phyloP scores from a whole-genome alignment of 106 monocot species.

The Platanthera zijinensis region DNA sequence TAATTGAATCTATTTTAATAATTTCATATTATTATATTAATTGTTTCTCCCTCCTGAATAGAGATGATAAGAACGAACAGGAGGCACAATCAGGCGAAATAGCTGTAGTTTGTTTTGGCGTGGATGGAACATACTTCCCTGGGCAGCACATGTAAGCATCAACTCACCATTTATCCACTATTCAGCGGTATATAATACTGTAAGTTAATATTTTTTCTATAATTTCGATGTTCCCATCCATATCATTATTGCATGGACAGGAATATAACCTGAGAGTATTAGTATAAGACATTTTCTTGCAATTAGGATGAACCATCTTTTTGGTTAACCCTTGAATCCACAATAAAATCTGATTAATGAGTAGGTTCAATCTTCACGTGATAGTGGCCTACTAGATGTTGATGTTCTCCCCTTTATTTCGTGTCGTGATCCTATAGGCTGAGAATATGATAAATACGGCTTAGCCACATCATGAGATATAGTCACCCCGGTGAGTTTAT shows the following conservation, averaged over 20 bases:
- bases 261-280: too few species aligned
- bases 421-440: too few species aligned
- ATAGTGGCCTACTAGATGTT: background rate
- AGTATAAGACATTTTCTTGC: too few species aligned
- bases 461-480: too few species aligned
- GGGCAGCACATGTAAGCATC: conserved; percentile 71
- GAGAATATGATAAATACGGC: too few species aligned
- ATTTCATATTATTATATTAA: background rate
- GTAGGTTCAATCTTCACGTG: background rate
- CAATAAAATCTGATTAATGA: background rate
- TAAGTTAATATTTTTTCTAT: too few species aligned
- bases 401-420: too few species aligned
- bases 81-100: conserved; percentile 25
- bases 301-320: too few species aligned
- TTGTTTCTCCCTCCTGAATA: conserved; percentile 18
- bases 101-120: conserved; percentile 54
- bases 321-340: background rate
- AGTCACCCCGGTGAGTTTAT: too few species aligned
- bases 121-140: conserved; percentile 67
- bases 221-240: too few species aligned
- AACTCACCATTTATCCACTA: background rate
- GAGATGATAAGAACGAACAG: conserved; percentile 23
- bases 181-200: background rate
- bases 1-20: background rate
- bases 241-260: too few species aligned